These are phyloP conservation scores for Casuarina equisetifolia DNA, from an alignment of 306 rosid genomes.

Conservation along the genomic window DNA sequence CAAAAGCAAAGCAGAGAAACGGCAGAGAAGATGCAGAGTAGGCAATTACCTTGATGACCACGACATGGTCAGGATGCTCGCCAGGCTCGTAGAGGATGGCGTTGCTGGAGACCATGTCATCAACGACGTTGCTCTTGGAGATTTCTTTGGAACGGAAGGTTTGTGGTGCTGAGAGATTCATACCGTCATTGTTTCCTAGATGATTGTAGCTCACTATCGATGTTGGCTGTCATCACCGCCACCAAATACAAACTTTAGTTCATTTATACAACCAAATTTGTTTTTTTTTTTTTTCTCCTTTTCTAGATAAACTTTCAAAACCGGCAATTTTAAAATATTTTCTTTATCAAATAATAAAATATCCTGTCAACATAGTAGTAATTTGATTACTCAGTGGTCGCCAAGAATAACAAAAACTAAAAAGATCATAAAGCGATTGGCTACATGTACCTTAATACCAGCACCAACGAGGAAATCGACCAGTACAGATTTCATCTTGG, in stretches of 20 bases:
- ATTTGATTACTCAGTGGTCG: not conserved
- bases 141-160: constrained; percentile 97
- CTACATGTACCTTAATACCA: constrained; percentile 75
- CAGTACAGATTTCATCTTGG: constrained; percentile 96
- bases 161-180: constrained; percentile 98
- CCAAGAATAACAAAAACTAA: not conserved
- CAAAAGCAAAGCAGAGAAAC: not conserved
- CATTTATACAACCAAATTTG: not conserved
- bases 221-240: constrained; percentile 69
- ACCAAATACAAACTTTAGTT: not conserved
- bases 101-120: constrained; percentile 97
- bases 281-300: not conserved
- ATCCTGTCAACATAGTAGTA: not conserved
- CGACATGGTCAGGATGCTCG: constrained; percentile 98
- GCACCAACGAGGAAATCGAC: constrained; percentile 99
- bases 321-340: not conserved
- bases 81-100: constrained; percentile 87
- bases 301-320: not conserved
- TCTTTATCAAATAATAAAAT: not conserved
- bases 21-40: not conserved
- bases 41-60: constrained; percentile 77
- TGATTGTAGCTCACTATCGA: constrained; percentile 98
- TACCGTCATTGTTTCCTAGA: constrained; percentile 96
- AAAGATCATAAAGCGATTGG: not conserved
- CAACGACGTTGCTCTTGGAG: constrained; percentile 96